Evolutionary conservation across 352 stramenopile species (phyloP).

Genomic region (Pseudoperonospora humuli): DNA sequence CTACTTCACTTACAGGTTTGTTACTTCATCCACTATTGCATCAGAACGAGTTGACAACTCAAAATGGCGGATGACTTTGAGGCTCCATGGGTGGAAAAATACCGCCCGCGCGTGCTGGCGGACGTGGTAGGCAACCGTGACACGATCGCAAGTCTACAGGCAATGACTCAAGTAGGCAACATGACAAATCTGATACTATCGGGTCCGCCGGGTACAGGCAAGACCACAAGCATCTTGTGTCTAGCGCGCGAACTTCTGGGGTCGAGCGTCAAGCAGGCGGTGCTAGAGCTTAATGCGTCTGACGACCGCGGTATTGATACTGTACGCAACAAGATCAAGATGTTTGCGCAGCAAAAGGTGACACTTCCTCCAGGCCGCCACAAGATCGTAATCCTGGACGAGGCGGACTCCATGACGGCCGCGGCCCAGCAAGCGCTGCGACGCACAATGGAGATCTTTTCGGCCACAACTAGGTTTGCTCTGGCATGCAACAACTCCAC

Average conservation of each 20-base stretch:
- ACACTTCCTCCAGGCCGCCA: conserved; percentile 86
- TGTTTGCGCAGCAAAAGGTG: conserved; percentile 98
- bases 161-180: conserved; percentile 95
- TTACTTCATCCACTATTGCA: too few species aligned
- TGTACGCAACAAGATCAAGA: conserved; percentile 97
- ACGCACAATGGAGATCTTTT: conserved; percentile 99
- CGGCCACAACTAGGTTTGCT: conserved; percentile 95
- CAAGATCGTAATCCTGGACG: conserved; percentile 99
- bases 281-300: conserved; percentile 98
- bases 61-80: conserved; percentile 79
- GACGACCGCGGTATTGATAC: conserved; percentile 91
- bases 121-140: conserved; percentile 99
- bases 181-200: conserved; percentile 98
- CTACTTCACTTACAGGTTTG: too few species aligned
- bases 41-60: not conserved
- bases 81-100: conserved; percentile 98
- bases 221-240: conserved; percentile 91
- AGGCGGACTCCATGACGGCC: conserved; percentile 97
- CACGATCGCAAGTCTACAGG: conserved; percentile 90
- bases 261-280: conserved; percentile 73
- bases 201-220: conserved; percentile 88
- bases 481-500: conserved; percentile 98
- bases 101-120: conserved; percentile 84
- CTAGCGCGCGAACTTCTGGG: conserved; percentile 87
- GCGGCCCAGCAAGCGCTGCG: conserved; percentile 96